Percentiles rank a stretch among this genome's conserved stretches.
Conservation (phyloP, 345 rosid genomes). For the Murraya koenigii region DNA sequence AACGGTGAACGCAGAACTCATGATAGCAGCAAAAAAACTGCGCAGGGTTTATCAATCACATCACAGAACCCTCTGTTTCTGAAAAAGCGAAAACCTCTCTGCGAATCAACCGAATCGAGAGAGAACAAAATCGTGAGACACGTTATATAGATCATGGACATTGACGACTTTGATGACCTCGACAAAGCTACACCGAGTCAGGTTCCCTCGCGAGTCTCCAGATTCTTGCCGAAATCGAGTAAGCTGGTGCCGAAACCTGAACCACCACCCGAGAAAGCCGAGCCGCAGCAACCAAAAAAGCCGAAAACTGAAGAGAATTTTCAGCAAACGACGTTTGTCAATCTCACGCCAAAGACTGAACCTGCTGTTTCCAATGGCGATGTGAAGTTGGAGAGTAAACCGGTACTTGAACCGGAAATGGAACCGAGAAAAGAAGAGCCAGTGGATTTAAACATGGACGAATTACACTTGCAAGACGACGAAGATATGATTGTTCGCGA, state of each 20-base stretch:
- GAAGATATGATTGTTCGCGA: conserved; percentile 80
- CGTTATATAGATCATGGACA: conserved; percentile 40
- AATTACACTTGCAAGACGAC: conserved; percentile 36
- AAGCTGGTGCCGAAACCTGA: conserved; percentile 38
- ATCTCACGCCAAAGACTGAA: conserved; percentile 30
- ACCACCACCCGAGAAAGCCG: conserved; percentile 5
- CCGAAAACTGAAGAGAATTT: conserved; percentile 32
- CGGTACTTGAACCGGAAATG: conserved; percentile 16
- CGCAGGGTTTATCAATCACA: not conserved
- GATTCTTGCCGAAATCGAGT: conserved; percentile 50
- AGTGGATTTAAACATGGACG: conserved; percentile 26
- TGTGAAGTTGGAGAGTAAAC: conserved; percentile 50
- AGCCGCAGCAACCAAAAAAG: conserved; percentile 24
- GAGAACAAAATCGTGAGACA: not conserved
- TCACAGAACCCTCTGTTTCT: not conserved
- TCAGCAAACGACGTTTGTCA: conserved; percentile 19
- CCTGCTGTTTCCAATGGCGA: conserved; percentile 27
- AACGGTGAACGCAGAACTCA: too few species aligned
- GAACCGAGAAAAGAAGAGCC: conserved; percentile 26
- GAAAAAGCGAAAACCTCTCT: not conserved
- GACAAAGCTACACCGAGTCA: conserved; percentile 26
- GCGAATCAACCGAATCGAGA: not conserved
- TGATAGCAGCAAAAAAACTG: not conserved
- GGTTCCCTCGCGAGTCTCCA: conserved; percentile 45
- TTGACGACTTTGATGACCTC: conserved; percentile 54